Evolutionary conservation across 169 alveolate genomes (phyloP).

Genomic region (Plasmodium adleri): DNA sequence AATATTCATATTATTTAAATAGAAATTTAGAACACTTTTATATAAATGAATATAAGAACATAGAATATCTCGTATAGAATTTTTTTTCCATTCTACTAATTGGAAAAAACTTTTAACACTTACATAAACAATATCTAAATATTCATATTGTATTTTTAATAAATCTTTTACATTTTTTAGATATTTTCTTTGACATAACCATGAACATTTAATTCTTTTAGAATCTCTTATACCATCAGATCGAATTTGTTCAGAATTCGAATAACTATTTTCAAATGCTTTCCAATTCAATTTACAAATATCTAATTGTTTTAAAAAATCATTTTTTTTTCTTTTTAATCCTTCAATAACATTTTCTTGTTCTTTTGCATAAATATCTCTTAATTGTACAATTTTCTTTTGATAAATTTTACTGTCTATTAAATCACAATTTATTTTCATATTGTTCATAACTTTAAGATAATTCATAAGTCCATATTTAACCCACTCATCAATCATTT

Average conservation of each 20-base stretch:
- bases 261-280: conserved; percentile 74
- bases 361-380: conserved; percentile 59
- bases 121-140: conserved; percentile 37
- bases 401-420: conserved; percentile 61
- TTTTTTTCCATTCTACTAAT: conserved; percentile 72
- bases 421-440: conserved; percentile 58
- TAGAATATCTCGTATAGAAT: conserved; percentile 44
- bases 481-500: conserved; percentile 56
- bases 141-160: conserved; percentile 68
- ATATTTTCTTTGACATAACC: conserved; percentile 77
- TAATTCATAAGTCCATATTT: conserved; percentile 62
- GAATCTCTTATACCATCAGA: conserved; percentile 65
- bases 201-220: conserved; percentile 71
- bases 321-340: conserved; percentile 62
- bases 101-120: conserved; percentile 67
- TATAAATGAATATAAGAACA: conserved; percentile 63
- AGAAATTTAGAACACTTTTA: conserved; percentile 60
- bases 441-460: conserved; percentile 41
- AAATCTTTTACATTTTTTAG: conserved; percentile 64
- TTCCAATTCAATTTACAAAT: conserved; percentile 64
- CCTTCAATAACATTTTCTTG: conserved; percentile 66
- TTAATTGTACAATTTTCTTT: conserved; percentile 18
- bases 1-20: conserved; percentile 68
- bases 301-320: conserved; percentile 70
- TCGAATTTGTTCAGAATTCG: conserved; percentile 60